Percentiles rank a stretch among this genome's conserved stretches.
Conservation (phyloP, 192 early-diverging fungal species). For the Backusella sp. region DNA sequence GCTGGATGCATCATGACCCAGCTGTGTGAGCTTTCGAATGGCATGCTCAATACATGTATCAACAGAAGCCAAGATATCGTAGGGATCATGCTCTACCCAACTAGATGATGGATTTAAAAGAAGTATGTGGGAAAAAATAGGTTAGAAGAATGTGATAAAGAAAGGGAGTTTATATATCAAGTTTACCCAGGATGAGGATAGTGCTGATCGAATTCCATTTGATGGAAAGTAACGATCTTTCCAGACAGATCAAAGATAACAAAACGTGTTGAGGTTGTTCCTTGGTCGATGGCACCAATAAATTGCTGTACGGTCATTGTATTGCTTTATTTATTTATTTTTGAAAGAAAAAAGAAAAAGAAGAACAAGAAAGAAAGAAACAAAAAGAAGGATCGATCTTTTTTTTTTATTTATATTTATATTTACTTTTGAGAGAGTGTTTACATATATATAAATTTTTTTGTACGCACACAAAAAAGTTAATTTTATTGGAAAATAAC, state of each 20-base stretch:
- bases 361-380: background rate
- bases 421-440: background rate
- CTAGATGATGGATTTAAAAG: slow-evolving; percentile 24
- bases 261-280: slow-evolving; percentile 90
- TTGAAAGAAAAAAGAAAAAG: background rate
- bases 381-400: background rate
- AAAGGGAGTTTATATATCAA: too few relatives aligned
- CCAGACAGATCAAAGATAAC: slow-evolving; percentile 85
- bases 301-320: slow-evolving; percentile 42
- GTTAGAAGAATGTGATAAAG: background rate
- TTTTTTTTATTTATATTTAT: background rate
- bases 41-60: slow-evolving; percentile 66
- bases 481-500: background rate
- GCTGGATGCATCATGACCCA: slow-evolving; percentile 54
- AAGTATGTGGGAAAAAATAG: background rate
- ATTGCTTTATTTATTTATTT: background rate
- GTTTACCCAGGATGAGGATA: slow-evolving; percentile 74
- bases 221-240: slow-evolving; percentile 69
- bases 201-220: slow-evolving; percentile 80
- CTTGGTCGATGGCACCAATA: slow-evolving; percentile 92
- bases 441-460: background rate
- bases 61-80: slow-evolving; percentile 69
- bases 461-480: background rate
- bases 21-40: slow-evolving; percentile 57
- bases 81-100: slow-evolving; percentile 91